Conservation (phyloP, 2,329 filamentous ascomycete species). For the Fusarium sp. region DNA sequence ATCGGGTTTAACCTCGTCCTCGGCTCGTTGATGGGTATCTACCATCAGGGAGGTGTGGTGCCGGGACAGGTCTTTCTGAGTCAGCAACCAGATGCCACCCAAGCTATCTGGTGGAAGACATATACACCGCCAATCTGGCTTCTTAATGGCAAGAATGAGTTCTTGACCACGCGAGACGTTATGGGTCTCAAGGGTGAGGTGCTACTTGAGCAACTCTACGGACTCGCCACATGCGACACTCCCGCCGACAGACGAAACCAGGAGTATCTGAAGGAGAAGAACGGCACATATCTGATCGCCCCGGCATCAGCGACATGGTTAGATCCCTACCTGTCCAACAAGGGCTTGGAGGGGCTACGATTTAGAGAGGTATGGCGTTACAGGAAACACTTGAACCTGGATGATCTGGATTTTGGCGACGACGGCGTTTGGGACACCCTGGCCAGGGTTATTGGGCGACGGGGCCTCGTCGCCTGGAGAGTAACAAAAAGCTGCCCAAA, state of each 20-base stretch:
- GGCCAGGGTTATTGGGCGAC: constrained; percentile 70
- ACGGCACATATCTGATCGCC: constrained; percentile 76
- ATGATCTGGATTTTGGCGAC: constrained; percentile 82
- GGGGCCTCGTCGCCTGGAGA: constrained; percentile 70
- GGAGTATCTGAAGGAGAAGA: constrained; percentile 68
- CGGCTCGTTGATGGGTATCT: constrained; percentile 80
- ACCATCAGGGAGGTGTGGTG: constrained; percentile 83
- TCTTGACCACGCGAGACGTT: constrained; percentile 75
- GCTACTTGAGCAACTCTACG: constrained; percentile 67
- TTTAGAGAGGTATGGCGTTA: constrained; percentile 79
- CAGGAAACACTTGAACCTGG: constrained; percentile 75
- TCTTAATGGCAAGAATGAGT: constrained; percentile 77
- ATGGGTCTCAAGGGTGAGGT: constrained; percentile 74
- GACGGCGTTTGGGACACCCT: constrained; percentile 80
- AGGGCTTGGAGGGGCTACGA: constrained; percentile 66
- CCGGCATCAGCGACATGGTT: constrained; percentile 77
- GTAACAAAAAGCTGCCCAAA: constrained; percentile 68
- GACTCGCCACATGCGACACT: constrained; percentile 70
- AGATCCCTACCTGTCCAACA: constrained; percentile 69
- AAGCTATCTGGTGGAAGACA: constrained; percentile 86
- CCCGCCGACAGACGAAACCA: constrained; percentile 64
- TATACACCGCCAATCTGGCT: constrained; percentile 86
- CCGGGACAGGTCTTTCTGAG: constrained; percentile 80
- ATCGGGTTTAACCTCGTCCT: constrained; percentile 74
- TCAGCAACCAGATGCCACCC: constrained; percentile 72